Percentiles rank a stretch among this genome's conserved stretches.
These are phyloP conservation scores for Trypanosoma avium DNA, from an alignment of 208 protist genomes.

Conservation along the genomic window DNA sequence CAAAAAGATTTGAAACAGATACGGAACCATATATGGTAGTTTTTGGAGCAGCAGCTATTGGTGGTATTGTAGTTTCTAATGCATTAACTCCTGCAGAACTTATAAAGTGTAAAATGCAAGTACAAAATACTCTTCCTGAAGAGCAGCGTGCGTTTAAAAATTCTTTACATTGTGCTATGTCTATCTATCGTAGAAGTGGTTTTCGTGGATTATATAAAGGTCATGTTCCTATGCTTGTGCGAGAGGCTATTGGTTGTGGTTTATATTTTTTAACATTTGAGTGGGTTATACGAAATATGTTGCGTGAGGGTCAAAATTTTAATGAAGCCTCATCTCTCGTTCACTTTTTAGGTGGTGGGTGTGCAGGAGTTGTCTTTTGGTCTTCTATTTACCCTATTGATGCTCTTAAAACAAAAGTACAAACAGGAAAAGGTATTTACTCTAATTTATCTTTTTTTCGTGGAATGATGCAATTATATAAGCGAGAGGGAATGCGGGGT, in stretches of 20 bases:
- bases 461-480: constrained; percentile 75
- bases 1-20: constrained; percentile 37
- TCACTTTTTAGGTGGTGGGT: constrained; percentile 84
- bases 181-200: constrained; percentile 64
- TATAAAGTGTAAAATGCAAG: constrained; percentile 92
- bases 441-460: constrained; percentile 72
- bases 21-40: constrained; percentile 74
- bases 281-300: constrained; percentile 66
- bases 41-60: constrained; percentile 50
- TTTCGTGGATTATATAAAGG: constrained; percentile 80
- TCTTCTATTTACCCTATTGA: constrained; percentile 89
- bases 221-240: constrained; percentile 85
- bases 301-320: constrained; percentile 60
- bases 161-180: constrained; percentile 71
- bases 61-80: constrained; percentile 77
- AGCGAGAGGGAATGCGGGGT: constrained; percentile 78
- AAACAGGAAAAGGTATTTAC: constrained; percentile 84
- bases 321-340: constrained; percentile 72
- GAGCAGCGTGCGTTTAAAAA: constrained; percentile 78
- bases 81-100: constrained; percentile 89
- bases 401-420: constrained; percentile 89
- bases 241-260: constrained; percentile 83
- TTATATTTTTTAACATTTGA: constrained; percentile 89
- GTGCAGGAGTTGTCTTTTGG: constrained; percentile 90
- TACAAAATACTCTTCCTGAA: constrained; percentile 86